phyloP scores from a whole-genome alignment of 352 stramenopile species.

The Phytophthora uliginosa region DNA sequence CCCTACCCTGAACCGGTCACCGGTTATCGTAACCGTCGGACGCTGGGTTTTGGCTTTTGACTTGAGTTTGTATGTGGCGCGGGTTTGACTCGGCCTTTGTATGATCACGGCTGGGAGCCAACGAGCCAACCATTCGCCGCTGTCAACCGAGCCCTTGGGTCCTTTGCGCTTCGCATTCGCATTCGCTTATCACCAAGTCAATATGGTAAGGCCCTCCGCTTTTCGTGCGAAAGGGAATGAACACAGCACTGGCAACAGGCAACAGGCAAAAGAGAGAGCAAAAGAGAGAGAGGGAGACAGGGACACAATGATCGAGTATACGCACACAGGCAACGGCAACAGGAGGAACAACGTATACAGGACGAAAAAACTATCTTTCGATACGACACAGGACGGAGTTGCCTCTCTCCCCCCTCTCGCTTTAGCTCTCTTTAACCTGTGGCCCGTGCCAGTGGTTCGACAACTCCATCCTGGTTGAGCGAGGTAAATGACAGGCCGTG shows the following conservation, averaged over 20 bases:
- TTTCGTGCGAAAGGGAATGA: slow-evolving; percentile 7
- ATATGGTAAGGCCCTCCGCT: slow-evolving; percentile 78
- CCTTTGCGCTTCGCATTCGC: slow-evolving; percentile 60
- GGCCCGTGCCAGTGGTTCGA: neutral
- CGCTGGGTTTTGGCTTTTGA: neutral
- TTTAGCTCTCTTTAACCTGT: neutral
- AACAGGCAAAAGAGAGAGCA: neutral
- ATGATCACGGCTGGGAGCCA: slow-evolving; percentile 55
- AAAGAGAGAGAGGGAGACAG: neutral
- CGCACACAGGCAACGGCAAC: slow-evolving; percentile 1
- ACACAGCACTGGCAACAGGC: neutral
- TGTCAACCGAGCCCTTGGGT: slow-evolving; percentile 11
- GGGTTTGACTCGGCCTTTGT: slow-evolving; percentile 43
- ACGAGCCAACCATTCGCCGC: slow-evolving; percentile 84
- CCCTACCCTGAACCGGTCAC: slow-evolving; percentile 15
- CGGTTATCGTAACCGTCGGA: neutral
- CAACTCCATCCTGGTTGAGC: neutral
- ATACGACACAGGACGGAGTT: neutral
- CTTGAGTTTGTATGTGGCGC: slow-evolving; percentile 4
- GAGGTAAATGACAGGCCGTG: slow-evolving; percentile 54
- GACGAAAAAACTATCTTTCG: neutral
- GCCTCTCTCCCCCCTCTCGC: neutral
- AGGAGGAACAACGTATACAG: neutral
- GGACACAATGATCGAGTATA: neutral
- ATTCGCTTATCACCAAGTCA: slow-evolving; percentile 92